Conservation (phyloP, 768 basidiomycete species). For the Lentinula raphanica region DNA sequence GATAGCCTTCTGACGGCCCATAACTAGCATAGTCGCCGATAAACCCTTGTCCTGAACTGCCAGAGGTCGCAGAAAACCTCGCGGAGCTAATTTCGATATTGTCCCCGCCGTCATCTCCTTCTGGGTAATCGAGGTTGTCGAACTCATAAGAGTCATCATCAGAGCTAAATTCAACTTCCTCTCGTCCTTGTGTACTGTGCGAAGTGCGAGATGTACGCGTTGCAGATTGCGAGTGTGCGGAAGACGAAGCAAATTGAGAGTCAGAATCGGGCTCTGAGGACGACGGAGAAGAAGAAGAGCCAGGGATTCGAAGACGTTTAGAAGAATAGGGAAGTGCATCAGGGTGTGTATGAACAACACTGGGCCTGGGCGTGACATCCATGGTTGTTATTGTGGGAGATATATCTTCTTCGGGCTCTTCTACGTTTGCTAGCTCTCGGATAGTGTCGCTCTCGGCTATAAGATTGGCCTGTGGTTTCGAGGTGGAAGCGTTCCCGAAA, state of each 20-base stretch:
- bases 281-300: slow-evolving; percentile 12
- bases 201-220: slow-evolving; percentile 8
- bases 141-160: slow-evolving; percentile 37
- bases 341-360: slow-evolving; percentile 28
- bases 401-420: slow-evolving; percentile 24
- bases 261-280: slow-evolving; percentile 19
- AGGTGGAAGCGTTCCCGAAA: slow-evolving; percentile 37
- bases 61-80: slow-evolving; percentile 22
- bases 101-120: slow-evolving; percentile 33
- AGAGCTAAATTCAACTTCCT: slow-evolving; percentile 35
- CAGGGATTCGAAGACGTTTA: background rate
- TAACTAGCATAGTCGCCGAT: slow-evolving; percentile 36
- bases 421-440: background rate
- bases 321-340: background rate
- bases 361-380: slow-evolving; percentile 49
- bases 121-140: slow-evolving; percentile 20
- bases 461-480: slow-evolving; percentile 21
- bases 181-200: background rate
- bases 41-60: background rate
- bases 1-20: slow-evolving; percentile 18
- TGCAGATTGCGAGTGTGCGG: background rate
- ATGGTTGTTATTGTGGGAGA: slow-evolving; percentile 29
- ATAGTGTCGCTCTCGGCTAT: background rate
- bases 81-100: slow-evolving; percentile 36
- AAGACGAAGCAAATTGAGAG: background rate